phyloP scores from a whole-genome alignment of 345 rosid species.

The Conringia planisiliqua region DNA sequence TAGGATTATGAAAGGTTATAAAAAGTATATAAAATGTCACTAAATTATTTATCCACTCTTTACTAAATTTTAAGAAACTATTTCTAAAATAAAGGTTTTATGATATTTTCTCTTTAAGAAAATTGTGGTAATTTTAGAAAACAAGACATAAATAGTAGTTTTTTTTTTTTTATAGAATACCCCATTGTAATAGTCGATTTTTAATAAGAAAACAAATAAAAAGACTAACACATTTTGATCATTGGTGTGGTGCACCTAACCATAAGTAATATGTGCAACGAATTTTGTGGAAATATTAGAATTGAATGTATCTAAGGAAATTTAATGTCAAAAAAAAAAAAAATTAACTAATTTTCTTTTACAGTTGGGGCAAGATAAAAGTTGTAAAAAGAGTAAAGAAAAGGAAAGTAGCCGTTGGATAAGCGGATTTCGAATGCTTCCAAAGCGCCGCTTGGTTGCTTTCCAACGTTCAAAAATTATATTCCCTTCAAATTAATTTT shows the following conservation, averaged over 20 bases:
- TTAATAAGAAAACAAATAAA: no score
- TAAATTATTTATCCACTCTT: no score
- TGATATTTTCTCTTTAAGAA: no score
- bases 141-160: not conserved
- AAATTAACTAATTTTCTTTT: not conserved
- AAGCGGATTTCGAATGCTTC: constrained; percentile 1
- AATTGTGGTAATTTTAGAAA: not conserved
- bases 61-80: no score
- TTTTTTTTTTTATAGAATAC: no score
- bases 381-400: not conserved
- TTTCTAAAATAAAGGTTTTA: no score
- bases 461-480: constrained; percentile 19
- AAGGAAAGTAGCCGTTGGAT: constrained; percentile 21
- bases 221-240: not conserved
- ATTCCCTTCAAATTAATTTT: not conserved
- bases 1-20: no score
- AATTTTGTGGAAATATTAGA: not conserved
- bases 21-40: no score
- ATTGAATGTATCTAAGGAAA: not conserved
- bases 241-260: not conserved
- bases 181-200: no score
- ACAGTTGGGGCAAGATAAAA: not conserved
- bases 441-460: constrained; percentile 9
- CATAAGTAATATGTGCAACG: not conserved
- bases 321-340: not conserved